Evolutionary conservation across 176 grass and related monocot genomes (phyloP), one percentile per base, ranked within the genome.

Genomic region (Saccharum spontaneum): DNA sequence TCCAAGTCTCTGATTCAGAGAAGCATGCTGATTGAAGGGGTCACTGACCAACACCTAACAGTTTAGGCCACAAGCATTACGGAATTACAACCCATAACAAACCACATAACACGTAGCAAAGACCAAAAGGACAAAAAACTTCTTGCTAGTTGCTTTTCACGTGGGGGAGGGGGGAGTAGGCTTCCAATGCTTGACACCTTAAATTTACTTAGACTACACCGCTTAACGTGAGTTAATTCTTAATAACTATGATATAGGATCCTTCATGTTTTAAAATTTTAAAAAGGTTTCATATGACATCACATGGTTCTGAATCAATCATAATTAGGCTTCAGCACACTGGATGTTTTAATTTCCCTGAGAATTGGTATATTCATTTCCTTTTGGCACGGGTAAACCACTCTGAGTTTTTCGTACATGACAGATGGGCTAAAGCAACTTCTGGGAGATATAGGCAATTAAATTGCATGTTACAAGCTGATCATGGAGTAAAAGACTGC

Each of bases 381-480:
- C 24, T 66, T 41, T 78, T 78, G 50, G 38, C 50, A 78, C 24
- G 22, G 69, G 4, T 54, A 85, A 43, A 85, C 73, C 34, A 22
- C 34, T 69, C 13, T 54, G 17, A 10, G 7, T 44, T 46, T 76
- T 37, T 24, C 39, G 8, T 69, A 77, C 49, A 85, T 57, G 39
- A 84, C 8, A 85, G 2, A 84, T 77, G 63, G n/a, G 18, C 41
- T n/a, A 61, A 78, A 78, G 52, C 5, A 86, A 62, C 28, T 86
- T 61, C 16, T 69, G 66, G 50, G 28, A 3, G 36, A 48, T 62
- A 85, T 33, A 38, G 5, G 39, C 38, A 48, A 70, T 45, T 71
- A 79, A 15, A 43, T 76, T 65, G 43, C 20, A 13, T 23, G 41
- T 54, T 67, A 12, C 38, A 76, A 79, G 59, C 41, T 46, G 69